Evolutionary conservation across 148 eudicot genomes (phyloP), one percentile per base, ranked within the genome.

Genomic region (Talinum fruticosum): DNA sequence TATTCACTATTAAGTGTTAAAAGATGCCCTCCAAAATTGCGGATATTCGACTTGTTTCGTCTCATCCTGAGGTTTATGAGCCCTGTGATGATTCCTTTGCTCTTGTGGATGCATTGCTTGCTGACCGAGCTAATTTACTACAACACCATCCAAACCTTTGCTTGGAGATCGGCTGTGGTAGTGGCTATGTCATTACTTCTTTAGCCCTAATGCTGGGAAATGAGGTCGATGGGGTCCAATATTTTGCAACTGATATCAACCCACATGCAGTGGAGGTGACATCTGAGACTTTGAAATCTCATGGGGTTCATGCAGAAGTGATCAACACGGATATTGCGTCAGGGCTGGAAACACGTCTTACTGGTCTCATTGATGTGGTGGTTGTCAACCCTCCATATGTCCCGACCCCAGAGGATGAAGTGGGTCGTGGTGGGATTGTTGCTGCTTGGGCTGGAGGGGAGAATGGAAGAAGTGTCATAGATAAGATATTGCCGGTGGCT

Each of bases 361-460:
- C 80, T 3, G 87, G 92, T 41, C 78, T 83, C 26, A 93, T 95
- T 10, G 99, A 95, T 82, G 91, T 95, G 81, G 82, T 95, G 51
- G 96, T 95, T 65, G 91, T 93, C 71, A 96, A 96, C 73, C 99
- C 99, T 10, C 99, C 99, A 33, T 96, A 96, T 80, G 97, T 96
- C 71, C 99, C 99, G 30, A 96, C 99, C 33, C 96, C 99, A 13
- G 99, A 96, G 78, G 87, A 90, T 33, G 99, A 96, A 84, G 99
- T 96, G 38, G 97, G 99, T 35, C 33, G 84, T 76, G 75, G 73
- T 19, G 97, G 99, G 33, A 91, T 96, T 73, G 86, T 88, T 16
- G 81, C 97, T 76, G 71, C 97, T 49, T 96, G 99, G 99, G 99
- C 99, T 8, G 99, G 99, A 34, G 99, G 99, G 19, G 91, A 91